Evolutionary conservation across 164 flowering plant species (phyloP), one percentile per base, ranked within the genome.

Genomic region (Magnolia kwangsiensis): DNA sequence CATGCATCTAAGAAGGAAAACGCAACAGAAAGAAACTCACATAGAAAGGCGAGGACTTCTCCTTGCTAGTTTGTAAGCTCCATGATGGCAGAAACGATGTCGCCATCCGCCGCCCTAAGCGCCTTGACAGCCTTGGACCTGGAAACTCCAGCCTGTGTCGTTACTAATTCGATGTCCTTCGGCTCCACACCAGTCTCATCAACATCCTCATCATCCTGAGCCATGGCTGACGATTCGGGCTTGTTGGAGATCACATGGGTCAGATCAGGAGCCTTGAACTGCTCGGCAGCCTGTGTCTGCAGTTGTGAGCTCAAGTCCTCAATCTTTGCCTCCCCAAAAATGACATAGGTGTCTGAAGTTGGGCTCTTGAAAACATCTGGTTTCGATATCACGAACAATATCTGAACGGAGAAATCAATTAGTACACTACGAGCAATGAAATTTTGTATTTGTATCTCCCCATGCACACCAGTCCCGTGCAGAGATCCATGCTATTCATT

Each of bases 301-400:
- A 83, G 74, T 29, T 83, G 85, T 4, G 85, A 83, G 75, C 85
- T 83, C 79, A 84, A 74, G 75, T 84, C 86, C 76, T 84, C 86
- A 19, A 84, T 84, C 80, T 84, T 84, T 20, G 85, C 85, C 76
- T 83, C 85, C 0, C 85, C 85, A 67, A 83, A 83, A 3, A 83
- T 66, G 1, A 83, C 80, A 8, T 83, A 83, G 0, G 85, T 83
- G 75, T 83, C 85, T 7, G 85, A 83, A 1, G 82, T 65, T 1
- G 85, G 83, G 83, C 85, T 83, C 74, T 83, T 83, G 74, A 83
- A 83, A 67, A 83, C 83, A 72, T 83, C 83, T 18, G 85, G 85
- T 61, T 83, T 83, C n/a, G 85, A 83, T 67, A 83, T 83, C 71
- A 83, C 83, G 75, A 83, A 83, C 72, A 83, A 67, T 63, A 83